A percentile compares a stretch with the other conserved stretches of the same genome.
Evolutionary conservation across 139 green algal genomes (phyloP).

Genomic region (Micromonas commoda): DNA sequence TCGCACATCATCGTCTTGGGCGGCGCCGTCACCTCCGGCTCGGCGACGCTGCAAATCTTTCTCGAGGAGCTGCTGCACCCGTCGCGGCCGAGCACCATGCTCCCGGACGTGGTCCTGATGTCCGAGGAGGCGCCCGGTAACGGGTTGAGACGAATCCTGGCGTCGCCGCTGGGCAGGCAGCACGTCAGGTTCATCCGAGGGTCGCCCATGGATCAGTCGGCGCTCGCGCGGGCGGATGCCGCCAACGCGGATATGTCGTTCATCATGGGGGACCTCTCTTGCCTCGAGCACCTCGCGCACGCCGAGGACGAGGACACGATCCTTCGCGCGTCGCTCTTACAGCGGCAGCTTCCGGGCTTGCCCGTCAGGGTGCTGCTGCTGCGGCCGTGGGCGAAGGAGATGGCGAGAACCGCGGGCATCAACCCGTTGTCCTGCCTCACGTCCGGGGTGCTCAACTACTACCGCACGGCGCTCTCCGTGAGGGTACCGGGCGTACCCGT

Average conservation of each 20-base stretch:
- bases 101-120: background rate
- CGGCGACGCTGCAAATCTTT: background rate
- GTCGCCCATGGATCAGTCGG: background rate
- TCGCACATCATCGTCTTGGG: background rate
- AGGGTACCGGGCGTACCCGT: background rate
- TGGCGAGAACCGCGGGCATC: background rate
- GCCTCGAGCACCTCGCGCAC: background rate
- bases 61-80: background rate
- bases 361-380: background rate
- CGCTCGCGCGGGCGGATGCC: background rate
- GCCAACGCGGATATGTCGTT: background rate
- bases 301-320: background rate
- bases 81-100: background rate
- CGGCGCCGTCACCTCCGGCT: background rate
- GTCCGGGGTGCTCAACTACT: background rate
- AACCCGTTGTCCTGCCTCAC: background rate
- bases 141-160: background rate
- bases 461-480: background rate
- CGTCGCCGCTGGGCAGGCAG: background rate
- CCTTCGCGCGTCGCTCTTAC: background rate
- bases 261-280: background rate
- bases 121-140: background rate
- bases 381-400: background rate
- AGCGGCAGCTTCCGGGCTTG: background rate
- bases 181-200: background rate